phyloP scores from a whole-genome alignment of 805 yeast genomes.

The Cyberlindnera maritima region DNA sequence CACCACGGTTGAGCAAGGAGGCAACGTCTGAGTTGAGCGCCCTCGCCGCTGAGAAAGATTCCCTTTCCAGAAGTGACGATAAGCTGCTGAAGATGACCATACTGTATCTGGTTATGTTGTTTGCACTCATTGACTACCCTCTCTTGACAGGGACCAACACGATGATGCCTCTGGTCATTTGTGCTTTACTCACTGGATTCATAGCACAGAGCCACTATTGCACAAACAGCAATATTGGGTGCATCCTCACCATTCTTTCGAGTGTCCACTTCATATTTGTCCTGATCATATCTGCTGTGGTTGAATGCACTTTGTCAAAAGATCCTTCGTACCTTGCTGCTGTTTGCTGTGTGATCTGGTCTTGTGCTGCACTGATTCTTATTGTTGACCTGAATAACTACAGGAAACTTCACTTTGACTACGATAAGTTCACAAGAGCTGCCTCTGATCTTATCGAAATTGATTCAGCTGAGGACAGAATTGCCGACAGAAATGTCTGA shows the following conservation, averaged over 20 bases:
- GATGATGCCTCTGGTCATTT: not conserved
- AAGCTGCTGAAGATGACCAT: not conserved
- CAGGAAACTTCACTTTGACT: too few relatives aligned
- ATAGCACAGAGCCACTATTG: not conserved
- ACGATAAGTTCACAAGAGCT: too few relatives aligned
- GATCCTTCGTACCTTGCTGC: too few relatives aligned
- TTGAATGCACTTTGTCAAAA: too few relatives aligned
- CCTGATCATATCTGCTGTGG: too few relatives aligned
- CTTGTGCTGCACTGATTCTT: too few relatives aligned
- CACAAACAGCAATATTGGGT: not conserved
- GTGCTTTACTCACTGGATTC: not conserved
- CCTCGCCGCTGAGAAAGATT: not conserved
- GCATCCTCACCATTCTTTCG: not conserved
- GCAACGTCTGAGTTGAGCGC: not conserved
- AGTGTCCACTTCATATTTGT: not conserved
- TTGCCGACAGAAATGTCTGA: too few relatives aligned
- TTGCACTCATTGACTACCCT: not conserved
- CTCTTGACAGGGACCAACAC: too few relatives aligned
- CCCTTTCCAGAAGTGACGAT: not conserved
- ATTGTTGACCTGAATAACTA: too few relatives aligned
- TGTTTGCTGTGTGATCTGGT: too few relatives aligned
- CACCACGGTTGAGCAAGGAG: not conserved
- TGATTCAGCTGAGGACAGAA: too few relatives aligned
- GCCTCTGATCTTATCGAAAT: too few relatives aligned
- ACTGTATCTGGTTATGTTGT: not conserved